Base-by-base conservation (phyloP, 768 basidiomycete species). In the Mycena latifolia region DNA sequence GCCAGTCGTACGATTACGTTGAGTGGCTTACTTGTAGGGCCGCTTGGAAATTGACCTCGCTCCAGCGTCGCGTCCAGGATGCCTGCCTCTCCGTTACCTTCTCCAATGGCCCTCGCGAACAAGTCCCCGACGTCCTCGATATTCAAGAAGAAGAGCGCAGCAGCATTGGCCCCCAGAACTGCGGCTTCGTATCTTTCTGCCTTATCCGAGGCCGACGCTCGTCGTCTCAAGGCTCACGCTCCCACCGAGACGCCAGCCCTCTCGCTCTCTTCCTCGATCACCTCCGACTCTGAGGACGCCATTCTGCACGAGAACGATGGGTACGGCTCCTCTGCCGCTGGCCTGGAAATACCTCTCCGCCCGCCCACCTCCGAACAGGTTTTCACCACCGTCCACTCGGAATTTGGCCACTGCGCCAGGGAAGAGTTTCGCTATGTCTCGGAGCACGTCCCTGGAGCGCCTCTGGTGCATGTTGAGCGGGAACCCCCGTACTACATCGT, bases 401-500 rank as follows among this genome's bases (percentile, higher is more conserved):
- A 98, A 80, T 98, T 96, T 75, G 96, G 96, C 1, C 94, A 95
- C 77, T 95, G 93, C 73, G 88, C 87, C 27, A 90, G 95, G 72
- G 88, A 92, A 67, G 82, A 81, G 27, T 93, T 88, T 75, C 84
- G 95, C n/a, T 85, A 88, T 70, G 85, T 81, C 15, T 91, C 91
- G 1, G 82, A 87, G 66, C 90, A 94, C 74, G 79, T 84, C 12
- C 77, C 78, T 2, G 86, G 85, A 17, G 76, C 80, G 9, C 79
- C 85, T 2, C 75, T 92, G 64, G 79, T 81, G 58, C 86, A 88
- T 72, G 79, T 86, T 61, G 91, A 93, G 66, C 88, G 91, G 69
- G 94, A 96, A 73, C 97, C 97, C 5, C 93, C 94, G 0, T 95
- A 98, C 76, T 96, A 95, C 78, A 91, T 98, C 73, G 85, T 98